A percentile compares a stretch with the other conserved stretches of the same genome.
phyloP scores from a whole-genome alignment of 1,139 yeast genomes.

The Kurtzmaniella quercitrusa region DNA sequence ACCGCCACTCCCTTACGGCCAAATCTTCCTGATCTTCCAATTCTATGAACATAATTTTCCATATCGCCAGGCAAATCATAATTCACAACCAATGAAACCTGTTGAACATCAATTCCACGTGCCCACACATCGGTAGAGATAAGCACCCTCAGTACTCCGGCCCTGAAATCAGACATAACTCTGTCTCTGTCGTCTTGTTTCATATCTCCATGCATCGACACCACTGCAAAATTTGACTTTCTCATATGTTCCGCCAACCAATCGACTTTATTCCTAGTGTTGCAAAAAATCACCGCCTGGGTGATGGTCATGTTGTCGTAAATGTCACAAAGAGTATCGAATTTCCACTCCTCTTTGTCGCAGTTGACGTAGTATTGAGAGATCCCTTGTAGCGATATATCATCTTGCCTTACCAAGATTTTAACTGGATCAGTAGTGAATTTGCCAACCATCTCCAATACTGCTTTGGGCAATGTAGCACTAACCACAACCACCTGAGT shows the following conservation, averaged over 20 bases:
- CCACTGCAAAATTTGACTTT: conserved; percentile 82
- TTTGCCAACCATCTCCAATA: conserved; percentile 77
- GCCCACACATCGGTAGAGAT: conserved; percentile 98
- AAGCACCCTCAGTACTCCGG: conserved; percentile 75
- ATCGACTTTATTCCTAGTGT: conserved; percentile 86
- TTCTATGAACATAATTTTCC: conserved; percentile 90
- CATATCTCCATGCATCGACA: conserved; percentile 97
- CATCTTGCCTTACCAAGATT: conserved; percentile 86
- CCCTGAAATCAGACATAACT: conserved; percentile 82
- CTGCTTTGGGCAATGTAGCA: conserved; percentile 87
- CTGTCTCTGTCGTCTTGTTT: conserved; percentile 87
- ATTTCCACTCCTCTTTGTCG: conserved; percentile 92
- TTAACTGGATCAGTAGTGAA: conserved; percentile 90
- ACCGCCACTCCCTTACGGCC: conserved; percentile 96
- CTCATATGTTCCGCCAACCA: conserved; percentile 81
- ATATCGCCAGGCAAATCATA: conserved; percentile 83
- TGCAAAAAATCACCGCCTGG: conserved; percentile 94
- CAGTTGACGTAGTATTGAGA: conserved; percentile 84
- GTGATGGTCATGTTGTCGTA: conserved; percentile 94
- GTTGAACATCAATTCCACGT: conserved; percentile 95
- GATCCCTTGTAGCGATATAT: conserved; percentile 83
- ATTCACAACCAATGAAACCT: conserved; percentile 90
- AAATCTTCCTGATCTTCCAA: conserved; percentile 93
- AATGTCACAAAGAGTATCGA: conserved; percentile 87
- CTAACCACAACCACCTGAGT: conserved; percentile 92